Evolutionary conservation across 352 stramenopile genomes (phyloP).

Genomic region (Phytophthora macrochlamydospora): DNA sequence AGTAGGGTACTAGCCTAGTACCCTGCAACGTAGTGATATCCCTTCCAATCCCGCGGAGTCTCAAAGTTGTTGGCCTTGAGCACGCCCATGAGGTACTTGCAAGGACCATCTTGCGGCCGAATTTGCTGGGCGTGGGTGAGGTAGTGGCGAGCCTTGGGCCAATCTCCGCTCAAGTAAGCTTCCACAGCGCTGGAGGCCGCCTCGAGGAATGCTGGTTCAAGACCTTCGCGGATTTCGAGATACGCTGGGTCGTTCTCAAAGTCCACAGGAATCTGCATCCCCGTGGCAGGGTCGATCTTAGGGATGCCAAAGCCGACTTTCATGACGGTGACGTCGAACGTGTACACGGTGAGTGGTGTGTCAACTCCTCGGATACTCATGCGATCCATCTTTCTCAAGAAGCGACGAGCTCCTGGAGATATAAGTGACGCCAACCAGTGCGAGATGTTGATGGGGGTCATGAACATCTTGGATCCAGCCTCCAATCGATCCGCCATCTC

Average conservation of each 20-base stretch:
- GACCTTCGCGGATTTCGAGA: slow-evolving; percentile 80
- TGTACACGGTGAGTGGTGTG: slow-evolving; percentile 85
- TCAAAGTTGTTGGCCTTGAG: slow-evolving; percentile 87
- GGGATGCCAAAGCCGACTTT: slow-evolving; percentile 79
- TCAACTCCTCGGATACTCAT: slow-evolving; percentile 87
- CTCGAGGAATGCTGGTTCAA: slow-evolving; percentile 85
- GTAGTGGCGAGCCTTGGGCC: slow-evolving; percentile 76
- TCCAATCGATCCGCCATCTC: slow-evolving; percentile 95
- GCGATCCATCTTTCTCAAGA: slow-evolving; percentile 84
- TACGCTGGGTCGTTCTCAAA: slow-evolving; percentile 87
- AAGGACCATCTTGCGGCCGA: slow-evolving; percentile 88
- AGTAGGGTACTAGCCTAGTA: slow-evolving; percentile 41
- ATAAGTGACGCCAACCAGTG: slow-evolving; percentile 83
- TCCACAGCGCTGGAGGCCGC: slow-evolving; percentile 69
- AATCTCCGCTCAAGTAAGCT: slow-evolving; percentile 76
- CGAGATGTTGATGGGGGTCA: slow-evolving; percentile 82
- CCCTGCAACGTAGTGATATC: slow-evolving; percentile 88
- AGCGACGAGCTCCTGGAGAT: slow-evolving; percentile 67
- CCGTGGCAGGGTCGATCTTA: slow-evolving; percentile 65
- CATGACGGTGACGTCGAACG: slow-evolving; percentile 85
- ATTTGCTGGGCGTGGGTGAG: slow-evolving; percentile 76
- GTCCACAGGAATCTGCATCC: slow-evolving; percentile 70
- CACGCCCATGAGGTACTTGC: slow-evolving; percentile 89
- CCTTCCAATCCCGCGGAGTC: slow-evolving; percentile 92
- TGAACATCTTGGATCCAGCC: slow-evolving; percentile 94